These are phyloP conservation scores for Tripterygium wilfordii DNA, from an alignment of 177 flowering plant species.

Conservation along the genomic window DNA sequence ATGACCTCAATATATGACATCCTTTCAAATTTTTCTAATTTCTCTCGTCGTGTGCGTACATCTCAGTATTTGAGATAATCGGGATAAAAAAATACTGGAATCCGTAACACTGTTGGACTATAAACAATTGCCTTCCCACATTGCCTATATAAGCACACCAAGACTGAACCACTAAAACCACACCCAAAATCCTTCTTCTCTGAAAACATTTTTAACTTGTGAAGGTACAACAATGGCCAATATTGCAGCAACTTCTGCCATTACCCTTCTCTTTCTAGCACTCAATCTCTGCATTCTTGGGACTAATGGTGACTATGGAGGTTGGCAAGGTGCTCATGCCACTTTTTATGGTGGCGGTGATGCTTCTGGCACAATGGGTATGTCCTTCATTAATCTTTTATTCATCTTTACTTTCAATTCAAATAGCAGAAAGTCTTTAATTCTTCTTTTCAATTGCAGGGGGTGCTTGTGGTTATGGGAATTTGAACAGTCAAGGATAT, in stretches of 20 bases:
- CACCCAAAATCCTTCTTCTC: neutral
- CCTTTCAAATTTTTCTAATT: too few relatives aligned
- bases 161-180: too few relatives aligned
- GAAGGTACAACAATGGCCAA: slow-evolving; percentile 12
- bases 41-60: too few relatives aligned
- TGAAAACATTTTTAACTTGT: too few relatives aligned
- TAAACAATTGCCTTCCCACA: too few relatives aligned
- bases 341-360: slow-evolving; percentile 72
- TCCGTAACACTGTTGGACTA: too few relatives aligned
- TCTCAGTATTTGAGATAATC: too few relatives aligned
- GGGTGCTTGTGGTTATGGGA: slow-evolving; percentile 74
- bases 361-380: slow-evolving; percentile 78
- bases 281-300: slow-evolving; percentile 7
- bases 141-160: too few relatives aligned
- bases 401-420: neutral
- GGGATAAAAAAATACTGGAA: too few relatives aligned
- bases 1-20: too few relatives aligned
- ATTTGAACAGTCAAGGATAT: slow-evolving; percentile 59
- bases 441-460: slow-evolving; percentile 21
- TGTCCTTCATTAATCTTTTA: neutral
- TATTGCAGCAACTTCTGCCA: slow-evolving; percentile 5
- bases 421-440: neutral
- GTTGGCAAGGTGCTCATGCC: slow-evolving; percentile 55
- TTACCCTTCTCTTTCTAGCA: slow-evolving; percentile 8
- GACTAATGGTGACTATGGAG: slow-evolving; percentile 28